Percentiles rank a stretch among this genome's conserved stretches.
phyloP scores from a whole-genome alignment of 1,139 yeast species.

The Pneumocystis carinii region DNA sequence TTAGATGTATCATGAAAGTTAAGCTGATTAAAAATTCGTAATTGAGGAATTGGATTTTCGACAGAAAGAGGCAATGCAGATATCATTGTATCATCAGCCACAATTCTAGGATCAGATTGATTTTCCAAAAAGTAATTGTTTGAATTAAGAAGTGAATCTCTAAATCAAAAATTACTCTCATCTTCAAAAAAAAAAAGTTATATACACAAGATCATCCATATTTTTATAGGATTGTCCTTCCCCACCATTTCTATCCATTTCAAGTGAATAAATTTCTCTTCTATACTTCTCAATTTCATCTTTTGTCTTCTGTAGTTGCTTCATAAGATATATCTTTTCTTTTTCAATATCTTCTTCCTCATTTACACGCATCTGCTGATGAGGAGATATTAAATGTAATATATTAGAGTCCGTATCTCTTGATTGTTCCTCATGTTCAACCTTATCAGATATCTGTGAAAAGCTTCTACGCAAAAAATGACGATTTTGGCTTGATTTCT shows the following conservation, averaged over 20 bases:
- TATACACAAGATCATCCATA: background rate
- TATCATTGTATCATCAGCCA: background rate
- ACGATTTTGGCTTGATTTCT: background rate
- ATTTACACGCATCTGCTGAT: background rate
- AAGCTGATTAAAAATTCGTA: background rate
- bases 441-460: background rate
- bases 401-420: background rate
- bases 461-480: background rate
- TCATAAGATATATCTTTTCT: background rate
- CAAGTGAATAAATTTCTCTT: background rate
- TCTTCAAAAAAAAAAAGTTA: background rate
- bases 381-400: background rate
- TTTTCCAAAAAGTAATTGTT: background rate
- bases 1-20: background rate
- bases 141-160: background rate
- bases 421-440: background rate
- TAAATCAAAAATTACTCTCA: background rate
- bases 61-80: background rate
- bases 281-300: background rate
- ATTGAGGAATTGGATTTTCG: background rate
- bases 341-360: background rate
- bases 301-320: background rate
- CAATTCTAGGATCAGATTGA: background rate
- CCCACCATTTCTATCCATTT: background rate
- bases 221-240: background rate